Conservation (phyloP, 208 protist genomes). For the Leishmania mexicana region DNA sequence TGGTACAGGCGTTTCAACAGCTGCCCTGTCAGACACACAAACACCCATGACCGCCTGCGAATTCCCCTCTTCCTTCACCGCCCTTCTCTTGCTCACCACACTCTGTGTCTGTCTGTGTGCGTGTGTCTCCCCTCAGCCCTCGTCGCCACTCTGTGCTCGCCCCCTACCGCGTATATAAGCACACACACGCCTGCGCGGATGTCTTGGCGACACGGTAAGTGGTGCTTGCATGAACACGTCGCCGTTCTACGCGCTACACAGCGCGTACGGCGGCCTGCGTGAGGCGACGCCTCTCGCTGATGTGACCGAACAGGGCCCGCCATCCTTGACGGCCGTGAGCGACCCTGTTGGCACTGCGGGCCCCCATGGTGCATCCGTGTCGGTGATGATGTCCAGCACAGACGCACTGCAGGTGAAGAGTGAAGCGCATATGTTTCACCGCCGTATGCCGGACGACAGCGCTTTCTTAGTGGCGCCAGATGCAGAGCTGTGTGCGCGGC, state of each 20-base stretch:
- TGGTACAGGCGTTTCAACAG: background rate
- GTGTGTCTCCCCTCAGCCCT: background rate
- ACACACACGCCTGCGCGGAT: background rate
- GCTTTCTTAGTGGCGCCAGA: slow-evolving; percentile 11
- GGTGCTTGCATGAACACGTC: background rate
- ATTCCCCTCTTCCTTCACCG: background rate
- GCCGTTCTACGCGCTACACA: background rate
- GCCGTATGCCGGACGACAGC: background rate
- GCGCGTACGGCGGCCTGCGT: slow-evolving; percentile 5
- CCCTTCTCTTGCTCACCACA: background rate
- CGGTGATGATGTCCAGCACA: background rate
- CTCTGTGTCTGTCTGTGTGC: background rate
- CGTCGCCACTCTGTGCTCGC: background rate
- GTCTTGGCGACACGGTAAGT: background rate
- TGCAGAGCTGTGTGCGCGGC: slow-evolving; percentile 10
- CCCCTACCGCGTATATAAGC: background rate
- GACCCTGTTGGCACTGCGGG: background rate
- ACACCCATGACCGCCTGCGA: background rate
- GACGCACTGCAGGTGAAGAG: background rate
- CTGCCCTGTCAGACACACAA: background rate
- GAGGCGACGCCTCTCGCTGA: background rate
- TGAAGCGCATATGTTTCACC: background rate
- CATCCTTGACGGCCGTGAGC: background rate
- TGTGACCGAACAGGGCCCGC: background rate
- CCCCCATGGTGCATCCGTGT: no score